Evolutionary conservation across 257 asterid species (phyloP), one percentile per base, ranked within the genome.

Genomic region (Solanum medicagineum): DNA sequence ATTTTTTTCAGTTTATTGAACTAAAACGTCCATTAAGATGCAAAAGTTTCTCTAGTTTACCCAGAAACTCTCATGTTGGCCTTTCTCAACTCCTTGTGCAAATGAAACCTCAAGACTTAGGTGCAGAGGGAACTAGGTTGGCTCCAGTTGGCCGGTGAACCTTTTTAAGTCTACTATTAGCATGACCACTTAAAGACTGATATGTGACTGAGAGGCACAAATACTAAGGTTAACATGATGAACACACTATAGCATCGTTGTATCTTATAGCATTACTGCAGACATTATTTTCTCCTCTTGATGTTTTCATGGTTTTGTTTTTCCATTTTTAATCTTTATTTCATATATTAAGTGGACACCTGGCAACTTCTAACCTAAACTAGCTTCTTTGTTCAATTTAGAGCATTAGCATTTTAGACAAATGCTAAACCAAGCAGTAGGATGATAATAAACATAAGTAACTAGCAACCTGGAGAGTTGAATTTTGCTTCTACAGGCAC

Each of bases 401-500:
- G 65, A 17, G 24, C 42, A 36, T 59, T 59, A 10, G n/a, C 13
- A 59, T n/a, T 59, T 10, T 59, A 20, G 66, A n/a, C 12, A 4
- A 42, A 42, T 19, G 55, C 80, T 42, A 71, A 42, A 19, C 32
- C 32, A 62, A 22, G 69, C 15, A 62, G 69, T 47, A 12, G 51
- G 55, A 54, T 71, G 80, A 71, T 71, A 13, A 7, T 45, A n/a
- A 73, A n/a, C 81, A 45, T 29, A 73, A 36, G 12, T 73, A 45
- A 73, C 20, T 6, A 11, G 20, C 5, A 73, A 73, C 57, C 57
- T 73, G 81, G 81, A 73, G 17, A 45, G 12, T 45, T 44, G 83
- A 77, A 32, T 47, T 49, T 24, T 13, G 7, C 62, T 20, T 81
- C 79, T 87, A 83, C 92, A 95, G 98, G 98, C 94, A 75, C 95